Evolutionary conservation across 1,139 yeast species (phyloP).

Genomic region (Magnusiomyces clavatus): DNA sequence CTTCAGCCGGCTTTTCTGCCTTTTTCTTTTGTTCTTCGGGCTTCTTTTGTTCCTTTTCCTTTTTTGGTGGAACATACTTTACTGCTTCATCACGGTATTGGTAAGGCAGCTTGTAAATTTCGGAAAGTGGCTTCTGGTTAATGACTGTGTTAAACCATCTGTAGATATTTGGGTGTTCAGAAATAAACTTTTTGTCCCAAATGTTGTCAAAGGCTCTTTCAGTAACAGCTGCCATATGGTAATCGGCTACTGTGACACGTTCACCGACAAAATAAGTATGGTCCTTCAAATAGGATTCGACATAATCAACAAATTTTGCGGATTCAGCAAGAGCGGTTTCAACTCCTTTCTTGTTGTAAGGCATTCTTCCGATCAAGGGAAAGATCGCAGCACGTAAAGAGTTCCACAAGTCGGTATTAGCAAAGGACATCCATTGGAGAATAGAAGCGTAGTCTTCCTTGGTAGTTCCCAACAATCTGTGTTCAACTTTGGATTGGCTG

Average conservation of each 20-base stretch:
- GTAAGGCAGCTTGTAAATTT: conserved; percentile 36
- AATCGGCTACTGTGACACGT: conserved; percentile 79
- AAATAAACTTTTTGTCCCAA: conserved; percentile 74
- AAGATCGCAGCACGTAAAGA: conserved; percentile 34
- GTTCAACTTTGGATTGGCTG: conserved; percentile 22
- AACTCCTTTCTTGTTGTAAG: conserved; percentile 75
- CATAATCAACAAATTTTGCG: conserved; percentile 27
- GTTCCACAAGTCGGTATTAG: conserved; percentile 60
- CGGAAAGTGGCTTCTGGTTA: conserved; percentile 48
- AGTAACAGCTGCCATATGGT: conserved; percentile 52
- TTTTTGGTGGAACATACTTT: conserved; percentile 71
- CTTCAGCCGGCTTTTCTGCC: conserved; percentile 18
- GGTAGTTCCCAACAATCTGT: conserved; percentile 53
- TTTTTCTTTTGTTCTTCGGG: conserved; percentile 10
- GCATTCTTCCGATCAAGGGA: conserved; percentile 44
- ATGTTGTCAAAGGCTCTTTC: conserved; percentile 59
- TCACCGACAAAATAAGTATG: conserved; percentile 90
- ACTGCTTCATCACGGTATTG: conserved; percentile 55
- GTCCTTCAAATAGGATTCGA: conserved; percentile 42
- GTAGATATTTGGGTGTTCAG: conserved; percentile 59
- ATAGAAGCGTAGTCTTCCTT: conserved; percentile 62
- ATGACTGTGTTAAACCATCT: conserved; percentile 82
- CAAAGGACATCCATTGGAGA: conserved; percentile 72
- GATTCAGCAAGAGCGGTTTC: conserved; percentile 48
- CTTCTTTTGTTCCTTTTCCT: conserved; percentile 41